phyloP scores from a whole-genome alignment of 352 stramenopile species.

The Blastocystis sp. region DNA sequence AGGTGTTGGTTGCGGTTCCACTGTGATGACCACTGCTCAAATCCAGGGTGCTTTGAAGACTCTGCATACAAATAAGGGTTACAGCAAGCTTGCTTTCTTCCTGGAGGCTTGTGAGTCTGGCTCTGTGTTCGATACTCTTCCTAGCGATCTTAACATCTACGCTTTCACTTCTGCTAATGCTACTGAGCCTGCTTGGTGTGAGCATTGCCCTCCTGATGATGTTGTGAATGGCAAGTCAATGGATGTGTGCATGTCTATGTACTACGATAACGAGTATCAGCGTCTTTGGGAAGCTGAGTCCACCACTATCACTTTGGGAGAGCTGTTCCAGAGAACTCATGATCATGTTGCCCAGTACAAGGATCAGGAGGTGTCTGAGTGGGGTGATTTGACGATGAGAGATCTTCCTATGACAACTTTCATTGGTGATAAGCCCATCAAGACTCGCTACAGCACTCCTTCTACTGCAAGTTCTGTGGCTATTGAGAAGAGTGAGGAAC shows the following conservation, averaged over 20 bases:
- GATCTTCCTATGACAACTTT: conserved; percentile 2
- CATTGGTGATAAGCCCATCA: conserved; percentile 20
- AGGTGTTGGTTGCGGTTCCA: neutral
- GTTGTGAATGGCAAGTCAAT: neutral
- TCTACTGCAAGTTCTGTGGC: neutral
- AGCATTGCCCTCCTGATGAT: conserved; percentile 55
- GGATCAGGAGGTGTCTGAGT: conserved; percentile 46
- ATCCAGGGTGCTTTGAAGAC: neutral
- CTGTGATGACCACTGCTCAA: neutral
- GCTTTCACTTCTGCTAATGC: conserved; percentile 25
- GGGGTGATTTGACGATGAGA: conserved; percentile 22
- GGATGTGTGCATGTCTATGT: neutral
- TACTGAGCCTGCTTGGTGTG: neutral
- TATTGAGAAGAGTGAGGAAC: conserved; percentile 1
- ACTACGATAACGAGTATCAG: conserved; percentile 44
- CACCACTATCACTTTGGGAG: conserved; percentile 13
- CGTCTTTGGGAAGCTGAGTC: conserved; percentile 4
- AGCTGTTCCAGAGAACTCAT: neutral
- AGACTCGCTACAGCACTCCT: neutral
- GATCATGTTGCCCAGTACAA: conserved; percentile 11
- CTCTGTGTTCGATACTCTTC: conserved; percentile 37
- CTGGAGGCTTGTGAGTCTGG: conserved; percentile 55
- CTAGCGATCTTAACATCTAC: conserved; percentile 31
- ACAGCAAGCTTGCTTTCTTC: conserved; percentile 33
- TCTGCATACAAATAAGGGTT: neutral